Evolutionary conservation across 805 yeast genomes (phyloP).

Genomic region (Starmerella khaoyaiensis): DNA sequence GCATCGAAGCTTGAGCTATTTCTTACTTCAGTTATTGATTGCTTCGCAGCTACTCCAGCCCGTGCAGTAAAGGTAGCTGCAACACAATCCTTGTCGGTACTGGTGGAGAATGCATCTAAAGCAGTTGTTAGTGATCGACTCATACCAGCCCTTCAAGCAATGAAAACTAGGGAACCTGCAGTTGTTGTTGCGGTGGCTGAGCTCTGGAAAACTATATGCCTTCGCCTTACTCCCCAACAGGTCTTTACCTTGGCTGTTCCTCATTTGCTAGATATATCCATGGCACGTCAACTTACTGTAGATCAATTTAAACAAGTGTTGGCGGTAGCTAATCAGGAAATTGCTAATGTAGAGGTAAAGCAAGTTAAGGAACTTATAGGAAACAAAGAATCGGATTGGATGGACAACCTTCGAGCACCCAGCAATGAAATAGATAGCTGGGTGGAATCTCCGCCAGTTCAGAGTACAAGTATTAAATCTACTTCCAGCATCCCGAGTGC

Average conservation of each 20-base stretch:
- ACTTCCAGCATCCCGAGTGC: background rate
- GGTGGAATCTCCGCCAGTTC: too few species aligned
- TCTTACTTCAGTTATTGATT: slow-evolving; percentile 55
- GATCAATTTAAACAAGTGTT: slow-evolving; percentile 33
- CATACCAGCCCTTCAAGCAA: slow-evolving; percentile 60
- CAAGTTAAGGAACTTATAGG: slow-evolving; percentile 24
- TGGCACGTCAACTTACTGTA: slow-evolving; percentile 34
- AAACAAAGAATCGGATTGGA: slow-evolving; percentile 18
- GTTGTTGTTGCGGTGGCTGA: slow-evolving; percentile 41
- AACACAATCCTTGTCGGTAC: slow-evolving; percentile 10
- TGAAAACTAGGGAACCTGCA: slow-evolving; percentile 64
- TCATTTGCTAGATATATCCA: slow-evolving; percentile 38
- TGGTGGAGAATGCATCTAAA: slow-evolving; percentile 40
- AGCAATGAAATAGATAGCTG: too few species aligned
- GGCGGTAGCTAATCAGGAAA: slow-evolving; percentile 32
- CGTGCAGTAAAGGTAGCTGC: slow-evolving; percentile 54
- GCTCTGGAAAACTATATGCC: slow-evolving; percentile 29
- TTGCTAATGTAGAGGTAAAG: slow-evolving; percentile 34
- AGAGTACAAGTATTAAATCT: background rate
- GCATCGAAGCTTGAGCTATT: slow-evolving; percentile 60
- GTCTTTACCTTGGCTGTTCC: slow-evolving; percentile 46
- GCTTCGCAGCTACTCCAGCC: slow-evolving; percentile 76
- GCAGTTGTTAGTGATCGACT: slow-evolving; percentile 62
- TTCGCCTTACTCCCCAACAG: slow-evolving; percentile 36
- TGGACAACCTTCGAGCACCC: slow-evolving; percentile 6